Percentiles rank a stretch among this genome's conserved stretches.
Evolutionary conservation across 768 basidiomycete species (phyloP).

Genomic region (Pleurotus tuoliensis): DNA sequence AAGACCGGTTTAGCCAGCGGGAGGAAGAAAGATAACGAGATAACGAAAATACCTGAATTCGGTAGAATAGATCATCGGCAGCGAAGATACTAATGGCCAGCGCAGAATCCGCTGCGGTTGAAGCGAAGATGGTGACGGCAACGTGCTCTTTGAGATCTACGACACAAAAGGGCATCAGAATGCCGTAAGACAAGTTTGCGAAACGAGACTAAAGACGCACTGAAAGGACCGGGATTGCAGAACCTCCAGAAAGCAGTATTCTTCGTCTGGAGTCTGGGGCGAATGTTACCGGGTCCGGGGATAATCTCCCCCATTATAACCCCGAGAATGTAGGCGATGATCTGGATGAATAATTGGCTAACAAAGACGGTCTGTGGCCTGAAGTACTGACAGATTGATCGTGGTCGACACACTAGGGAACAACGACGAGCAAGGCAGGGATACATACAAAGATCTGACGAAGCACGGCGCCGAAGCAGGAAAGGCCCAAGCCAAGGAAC

Average conservation of each 20-base stretch:
- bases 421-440: no score
- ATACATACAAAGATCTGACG: conserved; percentile 45
- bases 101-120: conserved; percentile 57
- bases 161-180: no score
- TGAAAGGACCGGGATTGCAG: conserved; percentile 62
- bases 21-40: neutral
- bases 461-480: conserved; percentile 52
- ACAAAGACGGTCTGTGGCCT: conserved; percentile 48
- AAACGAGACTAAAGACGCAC: conserved; percentile 26
- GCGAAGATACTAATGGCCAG: conserved; percentile 59
- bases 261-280: conserved; percentile 22
- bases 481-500: conserved; percentile 51
- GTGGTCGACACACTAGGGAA: no score
- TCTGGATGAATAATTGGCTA: conserved; percentile 46
- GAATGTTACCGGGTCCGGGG: conserved; percentile 28
- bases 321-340: conserved; percentile 51
- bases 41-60: conserved; percentile 27
- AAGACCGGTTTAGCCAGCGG: neutral
- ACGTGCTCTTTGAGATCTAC: conserved; percentile 55
- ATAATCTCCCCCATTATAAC: conserved; percentile 35
- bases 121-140: conserved; percentile 57
- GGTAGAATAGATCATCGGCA: conserved; percentile 45
- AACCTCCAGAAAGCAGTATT: conserved; percentile 45
- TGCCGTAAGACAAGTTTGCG: no score
- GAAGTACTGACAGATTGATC: conserved; percentile 35